Base-by-base conservation (phyloP, 129 eudicot species). In the Gnaphalium uliginosum region DNA sequence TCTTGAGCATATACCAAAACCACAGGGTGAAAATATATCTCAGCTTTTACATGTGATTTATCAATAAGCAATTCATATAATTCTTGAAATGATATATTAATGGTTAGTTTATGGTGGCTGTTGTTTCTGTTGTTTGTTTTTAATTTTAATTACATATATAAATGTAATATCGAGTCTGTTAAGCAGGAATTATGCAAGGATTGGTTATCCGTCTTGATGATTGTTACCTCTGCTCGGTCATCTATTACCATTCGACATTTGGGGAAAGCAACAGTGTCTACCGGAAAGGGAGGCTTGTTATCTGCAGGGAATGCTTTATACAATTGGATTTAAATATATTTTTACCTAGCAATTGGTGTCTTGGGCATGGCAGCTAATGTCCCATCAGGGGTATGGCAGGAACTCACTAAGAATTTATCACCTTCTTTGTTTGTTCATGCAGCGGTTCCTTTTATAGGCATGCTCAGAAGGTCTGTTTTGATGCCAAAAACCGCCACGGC, bases 401-500 rank as follows among this genome's bases (percentile, higher is more conserved):
- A 94, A 78, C 98, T 90, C 78, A 94, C 98, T 0, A 74, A 87
- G 69, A 94, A 90, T 64, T 94, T 94, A 74, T 90, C 97, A 14
- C 97, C 96, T 19, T 83, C 96, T 30, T 94, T 96, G 98, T 94
- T 94, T 71, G 88, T n/a, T n/a, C n/a, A n/a, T n/a, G n/a, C n/a
- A n/a, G n/a, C 97, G 1, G 97, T 94, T 25, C 98, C 98, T 23
- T 94, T 94, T 81, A 88, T 94, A 80, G 98, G 74, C 68, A 88
- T 94, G 91, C 92, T 94, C 54, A 84, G 98, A 83, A 94, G 90
- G 80, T 84, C 90, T 0, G 85, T 94, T 2, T 66, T 94, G 76
- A 94, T 94, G 98, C 98, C 98, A 25, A 94, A 94, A 78, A 29
- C 86, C 35, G 98, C 98, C 37, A 94, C 90, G 98, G 98, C 97